These are phyloP conservation scores for Fusarium sp. DNA, from an alignment of 2,329 filamentous ascomycete species.

Conservation along the genomic window DNA sequence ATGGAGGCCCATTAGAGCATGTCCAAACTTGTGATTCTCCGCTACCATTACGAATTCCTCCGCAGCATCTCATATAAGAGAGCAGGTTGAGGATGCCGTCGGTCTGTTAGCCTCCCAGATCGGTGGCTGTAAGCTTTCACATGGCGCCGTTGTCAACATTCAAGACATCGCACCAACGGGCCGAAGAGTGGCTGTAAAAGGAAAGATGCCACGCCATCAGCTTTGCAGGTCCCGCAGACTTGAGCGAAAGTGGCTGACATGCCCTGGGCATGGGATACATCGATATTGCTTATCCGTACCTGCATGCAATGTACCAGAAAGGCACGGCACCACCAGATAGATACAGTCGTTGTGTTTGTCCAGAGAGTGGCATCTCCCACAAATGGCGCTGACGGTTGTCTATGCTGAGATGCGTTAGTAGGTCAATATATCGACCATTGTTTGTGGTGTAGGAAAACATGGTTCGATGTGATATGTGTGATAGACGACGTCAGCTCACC, in stretches of 20 bases:
- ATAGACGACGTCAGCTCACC: conserved; percentile 12
- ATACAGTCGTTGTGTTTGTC: background rate
- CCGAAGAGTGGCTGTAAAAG: conserved; percentile 8
- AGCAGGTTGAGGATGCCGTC: background rate
- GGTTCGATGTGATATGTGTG: conserved; percentile 18
- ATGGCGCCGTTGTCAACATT: background rate
- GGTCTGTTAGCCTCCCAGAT: conserved; percentile 1
- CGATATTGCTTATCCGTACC: conserved; percentile 1
- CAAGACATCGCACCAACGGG: conserved; percentile 8
- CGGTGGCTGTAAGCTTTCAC: background rate
- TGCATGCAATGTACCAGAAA: conserved; percentile 6
- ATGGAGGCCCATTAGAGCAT: background rate
- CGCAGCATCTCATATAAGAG: background rate
- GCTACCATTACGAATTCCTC: background rate
- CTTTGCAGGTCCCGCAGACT: conserved; percentile 8
- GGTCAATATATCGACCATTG: background rate
- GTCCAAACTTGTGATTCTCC: background rate
- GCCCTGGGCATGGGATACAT: background rate
- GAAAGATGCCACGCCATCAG: conserved; percentile 23
- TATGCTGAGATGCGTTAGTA: conserved; percentile 1
- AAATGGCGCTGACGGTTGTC: background rate
- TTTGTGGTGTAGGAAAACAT: conserved; percentile 11
- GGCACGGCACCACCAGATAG: conserved; percentile 8
- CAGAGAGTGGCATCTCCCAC: background rate
- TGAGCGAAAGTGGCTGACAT: conserved; percentile 19